Percentiles rank a stretch among this genome's conserved stretches.
Evolutionary conservation across 805 yeast species (phyloP).

Genomic region (Maudiozyma bulderi): DNA sequence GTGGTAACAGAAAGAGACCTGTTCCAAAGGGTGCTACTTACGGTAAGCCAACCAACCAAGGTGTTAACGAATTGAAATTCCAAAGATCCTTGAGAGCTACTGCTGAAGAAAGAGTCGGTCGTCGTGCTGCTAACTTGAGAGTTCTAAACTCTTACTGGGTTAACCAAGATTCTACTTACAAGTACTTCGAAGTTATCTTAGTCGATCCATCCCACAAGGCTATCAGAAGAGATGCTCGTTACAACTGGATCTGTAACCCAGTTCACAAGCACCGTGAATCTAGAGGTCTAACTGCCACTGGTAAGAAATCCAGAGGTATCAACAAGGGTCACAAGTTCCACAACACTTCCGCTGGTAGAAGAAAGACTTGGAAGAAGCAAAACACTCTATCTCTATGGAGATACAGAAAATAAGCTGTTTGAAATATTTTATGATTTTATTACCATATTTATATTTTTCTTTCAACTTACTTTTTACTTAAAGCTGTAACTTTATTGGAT

Average conservation of each 20-base stretch:
- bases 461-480: conserved; percentile 2
- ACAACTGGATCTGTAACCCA: conserved; percentile 99
- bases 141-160: conserved; percentile 99
- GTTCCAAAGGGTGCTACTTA: conserved; percentile 99
- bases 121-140: conserved; percentile 97
- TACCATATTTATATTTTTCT: conserved; percentile 1
- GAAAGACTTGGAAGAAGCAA: conserved; percentile 99
- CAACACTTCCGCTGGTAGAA: conserved; percentile 98
- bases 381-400: conserved; percentile 99
- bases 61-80: conserved; percentile 98
- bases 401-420: conserved; percentile 71
- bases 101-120: conserved; percentile 99
- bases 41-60: conserved; percentile 99
- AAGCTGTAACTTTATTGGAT: neutral
- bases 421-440: conserved; percentile 2
- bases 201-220: conserved; percentile 98
- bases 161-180: conserved; percentile 99
- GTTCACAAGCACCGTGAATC: conserved; percentile 99
- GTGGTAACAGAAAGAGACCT: conserved; percentile 99
- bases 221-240: conserved; percentile 95
- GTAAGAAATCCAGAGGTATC: conserved; percentile 99
- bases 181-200: conserved; percentile 95
- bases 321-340: conserved; percentile 99
- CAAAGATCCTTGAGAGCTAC: conserved; percentile 96
- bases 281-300: conserved; percentile 96